Conservation (phyloP, 1,139 yeast species). For the Yamadazyma aaseri region DNA sequence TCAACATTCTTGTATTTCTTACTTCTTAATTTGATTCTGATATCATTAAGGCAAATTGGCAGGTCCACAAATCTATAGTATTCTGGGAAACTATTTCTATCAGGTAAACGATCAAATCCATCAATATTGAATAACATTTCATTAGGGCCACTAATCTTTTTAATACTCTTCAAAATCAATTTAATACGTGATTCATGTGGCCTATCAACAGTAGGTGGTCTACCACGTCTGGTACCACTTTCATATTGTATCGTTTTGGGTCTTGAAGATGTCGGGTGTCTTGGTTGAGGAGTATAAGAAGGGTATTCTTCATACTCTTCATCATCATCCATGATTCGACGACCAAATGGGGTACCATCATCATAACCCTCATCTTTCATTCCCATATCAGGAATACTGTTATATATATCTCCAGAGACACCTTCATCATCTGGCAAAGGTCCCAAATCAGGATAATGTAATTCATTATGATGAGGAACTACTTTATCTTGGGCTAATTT, state of each 20-base stretch:
- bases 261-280: slow-evolving; percentile 1
- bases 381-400: slow-evolving; percentile 5
- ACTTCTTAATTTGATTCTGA: slow-evolving; percentile 80
- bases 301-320: slow-evolving; percentile 37
- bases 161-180: slow-evolving; percentile 75
- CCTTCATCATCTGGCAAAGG: slow-evolving; percentile 61
- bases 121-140: slow-evolving; percentile 32
- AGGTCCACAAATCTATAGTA: slow-evolving; percentile 62
- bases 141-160: slow-evolving; percentile 61
- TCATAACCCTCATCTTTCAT: slow-evolving; percentile 28
- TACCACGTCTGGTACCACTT: slow-evolving; percentile 76
- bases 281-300: slow-evolving; percentile 12
- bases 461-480: slow-evolving; percentile 38
- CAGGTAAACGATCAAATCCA: slow-evolving; percentile 79
- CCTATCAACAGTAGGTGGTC: slow-evolving; percentile 94
- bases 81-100: slow-evolving; percentile 56
- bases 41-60: slow-evolving; percentile 81
- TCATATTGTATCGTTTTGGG: slow-evolving; percentile 24
- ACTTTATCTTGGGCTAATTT: slow-evolving; percentile 43
- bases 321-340: slow-evolving; percentile 23
- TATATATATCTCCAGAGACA: slow-evolving; percentile 2
- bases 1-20: slow-evolving; percentile 79
- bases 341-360: background rate
- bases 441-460: slow-evolving; percentile 70
- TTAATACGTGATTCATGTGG: slow-evolving; percentile 93